phyloP scores from a whole-genome alignment of 2,329 filamentous ascomycete genomes.

The Ilyonectria sp. region DNA sequence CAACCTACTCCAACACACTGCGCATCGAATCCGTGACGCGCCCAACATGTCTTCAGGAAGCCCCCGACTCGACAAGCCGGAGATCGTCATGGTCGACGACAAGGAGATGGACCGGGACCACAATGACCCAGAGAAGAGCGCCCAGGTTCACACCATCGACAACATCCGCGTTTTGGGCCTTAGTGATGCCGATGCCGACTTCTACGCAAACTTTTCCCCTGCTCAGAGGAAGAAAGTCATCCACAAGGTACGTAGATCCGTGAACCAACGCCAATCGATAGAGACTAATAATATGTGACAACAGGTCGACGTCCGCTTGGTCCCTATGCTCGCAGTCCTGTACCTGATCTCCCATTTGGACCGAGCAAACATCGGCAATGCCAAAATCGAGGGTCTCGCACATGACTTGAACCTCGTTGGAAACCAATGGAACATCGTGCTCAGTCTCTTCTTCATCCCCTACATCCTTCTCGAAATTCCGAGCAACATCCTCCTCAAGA shows the following conservation, averaged over 20 bases:
- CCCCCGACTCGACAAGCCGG: slow-evolving; percentile 39
- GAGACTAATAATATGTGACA: not conserved
- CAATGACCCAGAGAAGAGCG: slow-evolving; percentile 35
- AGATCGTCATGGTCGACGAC: slow-evolving; percentile 44
- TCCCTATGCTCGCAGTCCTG: slow-evolving; percentile 69
- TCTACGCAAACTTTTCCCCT: slow-evolving; percentile 45
- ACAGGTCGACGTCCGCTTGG: slow-evolving; percentile 43
- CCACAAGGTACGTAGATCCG: slow-evolving; percentile 42
- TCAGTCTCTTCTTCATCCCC: slow-evolving; percentile 73
- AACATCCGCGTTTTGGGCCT: slow-evolving; percentile 50
- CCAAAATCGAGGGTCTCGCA: slow-evolving; percentile 61
- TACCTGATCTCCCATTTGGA: slow-evolving; percentile 72
- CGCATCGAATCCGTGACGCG: not conserved
- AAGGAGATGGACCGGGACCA: slow-evolving; percentile 11
- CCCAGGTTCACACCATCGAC: slow-evolving; percentile 44
- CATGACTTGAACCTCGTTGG: slow-evolving; percentile 62
- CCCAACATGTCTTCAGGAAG: slow-evolving; percentile 15
- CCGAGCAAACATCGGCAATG: slow-evolving; percentile 65
- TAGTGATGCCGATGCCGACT: slow-evolving; percentile 47
- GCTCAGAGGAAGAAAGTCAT: slow-evolving; percentile 44
- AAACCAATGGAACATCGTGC: slow-evolving; percentile 71
- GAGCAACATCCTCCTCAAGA: slow-evolving; percentile 77
- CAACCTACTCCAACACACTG: not conserved
- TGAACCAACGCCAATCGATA: not conserved
- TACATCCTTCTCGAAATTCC: slow-evolving; percentile 53